A percentile compares a stretch with the other conserved stretches of the same genome.
phyloP scores from a whole-genome alignment of 1,284 basidiomycete species.

The Trichosporon sp. region DNA sequence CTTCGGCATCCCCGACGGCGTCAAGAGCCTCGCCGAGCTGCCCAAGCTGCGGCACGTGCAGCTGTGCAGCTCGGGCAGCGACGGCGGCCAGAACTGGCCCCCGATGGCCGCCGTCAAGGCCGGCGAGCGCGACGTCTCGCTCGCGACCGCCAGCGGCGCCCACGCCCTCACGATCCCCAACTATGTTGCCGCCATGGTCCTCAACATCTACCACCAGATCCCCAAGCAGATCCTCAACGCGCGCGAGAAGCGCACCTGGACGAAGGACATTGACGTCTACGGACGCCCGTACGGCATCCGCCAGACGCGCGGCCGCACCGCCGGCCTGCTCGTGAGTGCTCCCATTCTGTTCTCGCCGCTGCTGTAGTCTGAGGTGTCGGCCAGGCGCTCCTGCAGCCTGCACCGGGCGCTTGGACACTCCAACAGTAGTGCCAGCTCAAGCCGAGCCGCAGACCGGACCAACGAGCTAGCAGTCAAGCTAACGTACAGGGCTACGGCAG shows the following conservation, averaged over 20 bases:
- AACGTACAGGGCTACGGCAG: constrained; percentile 33
- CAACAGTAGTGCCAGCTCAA: no score
- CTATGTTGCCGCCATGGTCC: constrained; percentile 36
- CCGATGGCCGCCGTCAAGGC: neutral
- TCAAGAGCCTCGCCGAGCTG: constrained; percentile 20
- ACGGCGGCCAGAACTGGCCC: constrained; percentile 15
- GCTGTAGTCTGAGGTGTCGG: no score
- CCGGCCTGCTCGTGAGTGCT: constrained; percentile 30
- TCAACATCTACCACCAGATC: constrained; percentile 39
- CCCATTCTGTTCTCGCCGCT: no score
- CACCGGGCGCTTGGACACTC: no score
- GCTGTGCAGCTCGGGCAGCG: constrained; percentile 34
- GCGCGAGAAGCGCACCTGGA: constrained; percentile 33
- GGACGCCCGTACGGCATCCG: constrained; percentile 29
- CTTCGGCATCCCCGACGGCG: constrained; percentile 13
- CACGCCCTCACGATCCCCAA: constrained; percentile 44
- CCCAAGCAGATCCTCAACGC: constrained; percentile 26
- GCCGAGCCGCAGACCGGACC: no score
- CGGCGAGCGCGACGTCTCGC: constrained; percentile 19
- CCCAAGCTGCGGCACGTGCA: constrained; percentile 39
- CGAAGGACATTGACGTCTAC: constrained; percentile 27
- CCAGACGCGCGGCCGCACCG: constrained; percentile 34
- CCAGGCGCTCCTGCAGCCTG: no score
- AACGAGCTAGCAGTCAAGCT: no score
- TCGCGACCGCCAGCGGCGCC: constrained; percentile 40